Base-by-base conservation (phyloP, 2,329 filamentous ascomycete genomes). In the Aspergillus fischeri region DNA sequence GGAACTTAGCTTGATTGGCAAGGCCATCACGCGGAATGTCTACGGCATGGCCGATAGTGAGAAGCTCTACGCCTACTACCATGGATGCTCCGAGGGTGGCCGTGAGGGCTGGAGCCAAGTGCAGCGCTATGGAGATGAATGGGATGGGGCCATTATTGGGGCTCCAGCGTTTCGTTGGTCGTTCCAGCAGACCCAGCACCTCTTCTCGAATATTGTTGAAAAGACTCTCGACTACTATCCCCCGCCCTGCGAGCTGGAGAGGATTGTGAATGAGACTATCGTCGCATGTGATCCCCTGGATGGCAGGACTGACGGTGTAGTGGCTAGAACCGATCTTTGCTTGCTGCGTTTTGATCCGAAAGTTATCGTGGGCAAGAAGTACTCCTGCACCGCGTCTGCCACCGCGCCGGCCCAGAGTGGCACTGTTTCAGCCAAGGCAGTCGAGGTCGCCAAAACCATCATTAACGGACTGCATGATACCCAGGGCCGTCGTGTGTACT, bases 231-330 rank as follows among this genome's bases (percentile, higher is more conserved):
- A 17, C 14, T 38, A 38, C 14, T 38, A 38, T 2, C 32, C 32
- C 6, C 14, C 32, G 1, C 32, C 32, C 14, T 38, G 32, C 32
- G 80, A 81, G 51, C 63, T 84, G 14, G 71, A 75, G 5, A 78
- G 77, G 63, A 83, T 84, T 44, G 73, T 79, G 8, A 83, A 82
- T 63, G 68, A 73, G 51, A 83, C 81, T 0, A 81, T 85, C 45
- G 70, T 70, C 1, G 75, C 75, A 27, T 85, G 82, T 55, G 82
- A 85, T 59, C 66, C 75, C 4, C 68, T 85, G 6, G 82, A 85
- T 56, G 82, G 83, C 1, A 71, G 73, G 51, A 73, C 70, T 0
- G 82, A 85, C 53, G 81, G 81, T 1, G 79, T 84, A 3, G 73
- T 85, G 20, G 69, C 75, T 5, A 73, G 78, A 3, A 75, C 75